Evolutionary conservation across 768 basidiomycete species (phyloP).

Genomic region (Cystobasidium onofrii): DNA sequence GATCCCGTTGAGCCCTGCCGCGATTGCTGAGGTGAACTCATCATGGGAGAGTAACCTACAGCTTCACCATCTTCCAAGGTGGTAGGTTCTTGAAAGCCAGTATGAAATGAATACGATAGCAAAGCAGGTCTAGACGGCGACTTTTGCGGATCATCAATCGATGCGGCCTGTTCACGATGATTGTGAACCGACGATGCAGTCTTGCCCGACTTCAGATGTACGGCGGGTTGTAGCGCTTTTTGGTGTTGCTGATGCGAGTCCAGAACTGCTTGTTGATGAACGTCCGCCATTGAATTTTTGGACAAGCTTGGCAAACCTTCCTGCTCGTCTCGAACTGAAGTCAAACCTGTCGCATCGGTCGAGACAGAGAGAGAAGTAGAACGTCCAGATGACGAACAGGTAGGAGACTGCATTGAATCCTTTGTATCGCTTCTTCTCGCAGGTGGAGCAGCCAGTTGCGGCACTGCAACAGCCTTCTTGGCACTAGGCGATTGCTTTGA

Average conservation of each 20-base stretch:
- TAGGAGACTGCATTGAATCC: not conserved
- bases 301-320: not conserved
- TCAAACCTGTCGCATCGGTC: not conserved
- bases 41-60: not conserved
- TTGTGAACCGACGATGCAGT: not conserved
- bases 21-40: not conserved
- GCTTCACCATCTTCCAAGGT: not conserved
- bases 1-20: not conserved
- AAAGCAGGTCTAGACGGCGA: not conserved
- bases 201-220: not conserved
- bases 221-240: not conserved
- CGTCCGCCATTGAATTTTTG: too few species aligned
- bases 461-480: too few species aligned
- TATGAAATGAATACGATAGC: not conserved
- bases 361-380: not conserved
- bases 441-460: not conserved
- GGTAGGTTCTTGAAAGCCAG: constrained; percentile 2
- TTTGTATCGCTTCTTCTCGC: not conserved
- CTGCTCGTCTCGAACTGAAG: not conserved
- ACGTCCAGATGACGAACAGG: not conserved
- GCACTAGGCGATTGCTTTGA: not conserved
- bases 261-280: not conserved
- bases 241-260: not conserved
- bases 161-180: not conserved
- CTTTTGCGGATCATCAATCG: not conserved